Evolutionary conservation across 1,139 yeast species (phyloP).

Genomic region (Taiozyma sp.): DNA sequence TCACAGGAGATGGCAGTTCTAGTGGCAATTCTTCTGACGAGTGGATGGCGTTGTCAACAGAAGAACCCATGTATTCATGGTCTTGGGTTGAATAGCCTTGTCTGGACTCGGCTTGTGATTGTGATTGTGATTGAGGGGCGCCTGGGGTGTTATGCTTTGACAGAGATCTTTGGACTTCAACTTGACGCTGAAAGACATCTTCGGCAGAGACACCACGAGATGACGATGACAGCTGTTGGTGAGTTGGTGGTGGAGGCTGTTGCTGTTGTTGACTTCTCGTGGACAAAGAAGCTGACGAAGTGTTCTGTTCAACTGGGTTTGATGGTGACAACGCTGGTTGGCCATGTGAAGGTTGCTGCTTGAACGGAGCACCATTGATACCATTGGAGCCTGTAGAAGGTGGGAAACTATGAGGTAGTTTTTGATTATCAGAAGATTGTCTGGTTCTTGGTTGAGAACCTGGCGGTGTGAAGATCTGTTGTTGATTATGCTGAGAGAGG

Average conservation of each 20-base stretch:
- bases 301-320: not conserved
- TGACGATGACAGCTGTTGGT: not conserved
- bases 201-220: slow-evolving; percentile 18
- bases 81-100: slow-evolving; percentile 4
- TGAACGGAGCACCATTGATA: not conserved
- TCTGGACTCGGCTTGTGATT: not conserved
- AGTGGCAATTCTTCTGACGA: slow-evolving; percentile 20
- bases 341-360: not conserved
- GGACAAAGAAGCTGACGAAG: not conserved
- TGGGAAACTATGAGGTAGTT: not conserved
- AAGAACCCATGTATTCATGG: not conserved
- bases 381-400: not conserved
- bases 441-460: slow-evolving; percentile 9
- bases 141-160: not conserved
- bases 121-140: not conserved
- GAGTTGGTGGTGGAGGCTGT: not conserved
- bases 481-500: slow-evolving; percentile 1
- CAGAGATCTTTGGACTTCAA: not conserved
- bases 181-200: slow-evolving; percentile 17
- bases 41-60: not conserved
- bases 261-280: not conserved
- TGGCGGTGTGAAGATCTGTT: slow-evolving; percentile 19
- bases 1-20: slow-evolving; percentile 21
- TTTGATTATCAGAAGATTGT: not conserved
- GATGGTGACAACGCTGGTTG: not conserved